Evolutionary conservation across 83 land plant genomes (phyloP), one percentile per base, ranked within the genome.

Genomic region (Diphasiastrum complanatum): DNA sequence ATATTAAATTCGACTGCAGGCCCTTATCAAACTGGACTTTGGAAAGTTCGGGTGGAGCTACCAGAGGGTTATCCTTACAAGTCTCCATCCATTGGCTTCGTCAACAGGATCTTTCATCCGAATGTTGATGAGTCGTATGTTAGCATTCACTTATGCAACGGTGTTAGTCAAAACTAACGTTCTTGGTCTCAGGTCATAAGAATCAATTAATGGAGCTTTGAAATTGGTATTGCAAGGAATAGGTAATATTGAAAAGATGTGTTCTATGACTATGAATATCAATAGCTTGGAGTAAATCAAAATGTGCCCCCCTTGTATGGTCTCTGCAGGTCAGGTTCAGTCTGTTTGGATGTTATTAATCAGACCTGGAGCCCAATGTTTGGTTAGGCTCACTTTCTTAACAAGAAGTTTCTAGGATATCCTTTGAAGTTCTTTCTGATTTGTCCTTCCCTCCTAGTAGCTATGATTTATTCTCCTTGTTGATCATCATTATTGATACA

Each of bases 301-400:
- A n/a, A n/a, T n/a, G n/a, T n/a, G n/a, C n/a, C n/a, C n/a, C n/a
- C n/a, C n/a, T n/a, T n/a, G 6, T 14, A 28, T 63, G 33, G 48
- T 3, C 38, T 19, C 46, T 71, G 45, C 77, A 85, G 89, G 85
- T 85, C 86, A 2, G 89, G 89, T 19, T 76, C 85, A 24, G 79
- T 85, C 52, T 85, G 89, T 34, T 69, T 85, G 74, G 89, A 85
- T 68, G 89, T 85, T 37, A 85, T 85, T 30, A 85, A 85, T 46
- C 89, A 85, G 64, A 82, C 89, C 8, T 85, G 89, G 89, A 85
- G 89, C 65, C 89, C 89, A 19, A 85, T 85, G 89, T 85, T 85
- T 59, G 89, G 89, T 85, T 76, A 66, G 31, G 2, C 40, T 60
- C 31, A 45, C 33, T 18, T 34, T 56, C 41, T 56, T 28, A 61